phyloP scores from a whole-genome alignment of 805 yeast species.

The Saturnispora gosingensis region DNA sequence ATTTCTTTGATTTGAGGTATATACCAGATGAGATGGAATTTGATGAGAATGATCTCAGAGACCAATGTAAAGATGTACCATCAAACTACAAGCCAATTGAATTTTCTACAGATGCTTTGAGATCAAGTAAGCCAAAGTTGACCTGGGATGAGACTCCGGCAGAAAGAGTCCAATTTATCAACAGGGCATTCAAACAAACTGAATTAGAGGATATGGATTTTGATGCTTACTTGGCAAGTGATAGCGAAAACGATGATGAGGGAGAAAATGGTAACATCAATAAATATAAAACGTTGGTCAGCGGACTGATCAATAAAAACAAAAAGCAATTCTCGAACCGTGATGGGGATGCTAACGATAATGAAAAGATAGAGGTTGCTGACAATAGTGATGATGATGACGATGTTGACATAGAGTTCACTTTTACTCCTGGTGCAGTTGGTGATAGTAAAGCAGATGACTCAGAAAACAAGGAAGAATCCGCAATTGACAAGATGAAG shows the following conservation, averaged over 20 bases:
- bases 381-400: constrained; percentile 37
- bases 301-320: neutral
- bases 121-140: constrained; percentile 89
- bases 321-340: neutral
- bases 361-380: constrained; percentile 11
- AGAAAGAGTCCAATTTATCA: constrained; percentile 68
- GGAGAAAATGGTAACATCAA: neutral
- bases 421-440: constrained; percentile 82
- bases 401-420: constrained; percentile 88
- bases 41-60: constrained; percentile 60
- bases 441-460: constrained; percentile 31
- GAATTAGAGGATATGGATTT: constrained; percentile 89
- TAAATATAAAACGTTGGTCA: constrained; percentile 2
- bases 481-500: constrained; percentile 69
- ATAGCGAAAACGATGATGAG: constrained; percentile 47
- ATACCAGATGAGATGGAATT: constrained; percentile 91
- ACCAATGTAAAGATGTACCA: constrained; percentile 64
- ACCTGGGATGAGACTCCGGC: constrained; percentile 99
- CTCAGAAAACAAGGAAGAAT: constrained; percentile 30
- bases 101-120: constrained; percentile 91
- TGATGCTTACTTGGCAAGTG: constrained; percentile 84
- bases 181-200: constrained; percentile 75
- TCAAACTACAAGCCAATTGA: constrained; percentile 64
- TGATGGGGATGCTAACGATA: neutral
- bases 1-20: constrained; percentile 83